Percentiles rank a stretch among this genome's conserved stretches.
Evolutionary conservation across 352 stramenopile genomes (phyloP).

Genomic region (Globisporangium barbulae): DNA sequence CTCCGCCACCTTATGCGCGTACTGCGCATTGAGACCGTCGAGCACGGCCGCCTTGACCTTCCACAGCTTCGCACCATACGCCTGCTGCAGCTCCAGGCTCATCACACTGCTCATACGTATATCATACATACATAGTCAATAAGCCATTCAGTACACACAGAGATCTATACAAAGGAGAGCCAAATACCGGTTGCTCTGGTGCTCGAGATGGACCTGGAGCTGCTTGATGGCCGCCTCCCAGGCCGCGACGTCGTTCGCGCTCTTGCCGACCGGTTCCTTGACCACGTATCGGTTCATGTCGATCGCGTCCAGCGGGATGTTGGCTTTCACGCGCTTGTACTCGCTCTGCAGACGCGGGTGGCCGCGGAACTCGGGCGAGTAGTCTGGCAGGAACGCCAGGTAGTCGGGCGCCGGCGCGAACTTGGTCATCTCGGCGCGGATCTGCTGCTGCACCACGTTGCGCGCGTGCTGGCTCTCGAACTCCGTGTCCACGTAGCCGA

Average conservation of each 20-base stretch:
- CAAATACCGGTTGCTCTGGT: constrained; percentile 53
- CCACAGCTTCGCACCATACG: constrained; percentile 63
- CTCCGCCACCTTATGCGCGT: constrained; percentile 34
- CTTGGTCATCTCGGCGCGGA: constrained; percentile 68
- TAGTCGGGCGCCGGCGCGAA: constrained; percentile 56
- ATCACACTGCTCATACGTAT: constrained; percentile 31
- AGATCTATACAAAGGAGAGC: not conserved
- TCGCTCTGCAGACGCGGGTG: constrained; percentile 57
- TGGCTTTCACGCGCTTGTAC: constrained; percentile 66
- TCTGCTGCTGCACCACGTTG: constrained; percentile 59
- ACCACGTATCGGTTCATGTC: constrained; percentile 73
- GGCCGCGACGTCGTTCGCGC: constrained; percentile 32
- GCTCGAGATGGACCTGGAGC: constrained; percentile 50
- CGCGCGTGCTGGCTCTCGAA: constrained; percentile 45
- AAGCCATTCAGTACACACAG: not conserved
- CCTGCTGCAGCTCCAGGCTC: constrained; percentile 75
- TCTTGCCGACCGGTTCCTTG: constrained; percentile 36
- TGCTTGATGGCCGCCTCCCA: constrained; percentile 56
- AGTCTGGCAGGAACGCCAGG: constrained; percentile 58
- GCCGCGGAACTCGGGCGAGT: constrained; percentile 50
- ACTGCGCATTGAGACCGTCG: constrained; percentile 62
- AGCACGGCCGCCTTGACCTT: constrained; percentile 62
- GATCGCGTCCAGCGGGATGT: constrained; percentile 64
- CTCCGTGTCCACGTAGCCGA: constrained; percentile 75
- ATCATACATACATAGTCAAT: constrained; percentile 7